Evolutionary conservation across 2,329 filamentous ascomycete species (phyloP).

Genomic region (Arthrobotrys megalospora): DNA sequence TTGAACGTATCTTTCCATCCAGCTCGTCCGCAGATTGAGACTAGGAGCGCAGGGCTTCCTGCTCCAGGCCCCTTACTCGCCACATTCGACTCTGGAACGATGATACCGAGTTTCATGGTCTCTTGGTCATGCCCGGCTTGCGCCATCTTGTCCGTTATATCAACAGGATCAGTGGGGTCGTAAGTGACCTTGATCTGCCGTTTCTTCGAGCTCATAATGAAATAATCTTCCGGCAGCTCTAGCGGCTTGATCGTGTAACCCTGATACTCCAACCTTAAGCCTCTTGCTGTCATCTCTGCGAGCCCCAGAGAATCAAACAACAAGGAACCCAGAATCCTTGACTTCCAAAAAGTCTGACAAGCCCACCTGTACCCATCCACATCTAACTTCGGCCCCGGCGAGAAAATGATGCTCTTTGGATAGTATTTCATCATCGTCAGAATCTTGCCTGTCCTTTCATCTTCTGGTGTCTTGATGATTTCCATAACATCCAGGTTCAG

Average conservation of each 20-base stretch:
- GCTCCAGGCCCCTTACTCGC: constrained; percentile 36
- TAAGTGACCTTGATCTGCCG: constrained; percentile 49
- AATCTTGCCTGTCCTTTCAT: constrained; percentile 39
- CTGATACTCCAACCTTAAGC: constrained; percentile 43
- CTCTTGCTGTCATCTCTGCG: constrained; percentile 36
- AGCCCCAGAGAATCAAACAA: constrained; percentile 37
- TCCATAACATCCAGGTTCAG: constrained; percentile 37
- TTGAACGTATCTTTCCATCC: constrained; percentile 48
- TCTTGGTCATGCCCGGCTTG: constrained; percentile 30
- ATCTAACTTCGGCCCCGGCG: constrained; percentile 43
- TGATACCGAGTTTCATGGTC: constrained; percentile 34
- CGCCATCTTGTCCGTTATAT: constrained; percentile 20
- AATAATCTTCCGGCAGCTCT: constrained; percentile 22
- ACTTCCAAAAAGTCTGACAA: constrained; percentile 53
- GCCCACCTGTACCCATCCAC: constrained; percentile 30
- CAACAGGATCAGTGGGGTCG: constrained; percentile 28
- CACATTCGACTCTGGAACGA: constrained; percentile 36
- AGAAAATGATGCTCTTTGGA: constrained; percentile 53
- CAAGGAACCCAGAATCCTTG: constrained; percentile 32
- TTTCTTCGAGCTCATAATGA: constrained; percentile 37
- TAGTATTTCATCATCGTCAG: constrained; percentile 36
- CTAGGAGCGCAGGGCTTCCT: constrained; percentile 30
- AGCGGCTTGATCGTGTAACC: constrained; percentile 42
- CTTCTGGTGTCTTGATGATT: constrained; percentile 42
- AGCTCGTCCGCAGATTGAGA: constrained; percentile 37